A percentile compares a stretch with the other conserved stretches of the same genome.
These are phyloP conservation scores for Ogataea pini DNA, from an alignment of 805 yeast species.

Conservation along the genomic window DNA sequence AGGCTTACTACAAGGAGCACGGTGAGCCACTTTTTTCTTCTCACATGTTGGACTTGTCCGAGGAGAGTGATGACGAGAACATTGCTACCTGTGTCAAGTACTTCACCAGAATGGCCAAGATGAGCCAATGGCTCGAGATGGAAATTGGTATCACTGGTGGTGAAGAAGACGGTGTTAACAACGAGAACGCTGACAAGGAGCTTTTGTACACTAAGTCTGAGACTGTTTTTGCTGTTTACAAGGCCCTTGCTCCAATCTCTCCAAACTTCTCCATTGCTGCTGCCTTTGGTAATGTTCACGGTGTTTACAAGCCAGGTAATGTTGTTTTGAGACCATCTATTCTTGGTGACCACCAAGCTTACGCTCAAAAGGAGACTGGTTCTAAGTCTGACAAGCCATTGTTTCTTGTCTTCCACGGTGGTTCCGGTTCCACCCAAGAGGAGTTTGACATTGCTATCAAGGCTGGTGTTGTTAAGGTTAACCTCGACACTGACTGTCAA, in stretches of 20 bases:
- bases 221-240: conserved; percentile 88
- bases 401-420: conserved; percentile 99
- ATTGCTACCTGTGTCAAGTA: conserved; percentile 91
- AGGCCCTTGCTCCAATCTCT: conserved; percentile 85
- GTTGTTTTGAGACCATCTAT: conserved; percentile 90
- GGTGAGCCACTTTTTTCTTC: conserved; percentile 98
- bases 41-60: conserved; percentile 97
- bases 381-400: conserved; percentile 63
- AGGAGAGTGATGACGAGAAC: conserved; percentile 95
- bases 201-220: conserved; percentile 92
- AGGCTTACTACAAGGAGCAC: conserved; percentile 79
- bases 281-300: conserved; percentile 99
- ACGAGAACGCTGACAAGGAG: conserved; percentile 87
- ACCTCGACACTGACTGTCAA: conserved; percentile 99
- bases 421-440: conserved; percentile 93
- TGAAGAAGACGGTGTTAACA: conserved; percentile 99
- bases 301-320: conserved; percentile 99
- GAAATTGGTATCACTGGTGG: conserved; percentile 99
- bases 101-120: conserved; percentile 90
- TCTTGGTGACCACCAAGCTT: conserved; percentile 93
- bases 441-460: conserved; percentile 91
- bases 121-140: conserved; percentile 99
- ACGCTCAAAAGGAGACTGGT: conserved; percentile 70
- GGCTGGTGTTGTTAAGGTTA: conserved; percentile 97
- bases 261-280: conserved; percentile 99